These are phyloP conservation scores for Fusarium graminum DNA, from an alignment of 2,329 filamentous ascomycete genomes.

Conservation along the genomic window DNA sequence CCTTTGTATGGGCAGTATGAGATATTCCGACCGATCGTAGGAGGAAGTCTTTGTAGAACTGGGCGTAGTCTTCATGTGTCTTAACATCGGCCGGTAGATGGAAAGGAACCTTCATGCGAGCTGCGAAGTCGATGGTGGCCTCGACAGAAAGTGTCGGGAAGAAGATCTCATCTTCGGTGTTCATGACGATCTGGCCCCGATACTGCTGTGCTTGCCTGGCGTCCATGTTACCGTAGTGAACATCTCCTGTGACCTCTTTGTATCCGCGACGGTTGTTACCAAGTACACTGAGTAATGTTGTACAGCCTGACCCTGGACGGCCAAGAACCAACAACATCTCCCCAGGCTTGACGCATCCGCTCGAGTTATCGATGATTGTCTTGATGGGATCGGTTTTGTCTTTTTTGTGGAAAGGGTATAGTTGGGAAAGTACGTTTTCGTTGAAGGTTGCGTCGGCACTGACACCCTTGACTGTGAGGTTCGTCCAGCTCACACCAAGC, in stretches of 20 bases:
- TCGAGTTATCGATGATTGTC: constrained; percentile 73
- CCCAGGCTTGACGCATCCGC: constrained; percentile 77
- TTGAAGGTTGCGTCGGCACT: constrained; percentile 73
- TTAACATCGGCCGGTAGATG: constrained; percentile 59
- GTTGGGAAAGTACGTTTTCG: constrained; percentile 71
- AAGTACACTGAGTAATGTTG: constrained; percentile 76
- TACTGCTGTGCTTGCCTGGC: constrained; percentile 63
- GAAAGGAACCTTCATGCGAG: constrained; percentile 67
- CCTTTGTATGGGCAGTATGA: constrained; percentile 73
- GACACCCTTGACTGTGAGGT: constrained; percentile 72
- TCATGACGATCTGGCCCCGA: constrained; percentile 72
- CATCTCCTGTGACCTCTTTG: constrained; percentile 68
- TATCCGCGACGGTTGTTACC: constrained; percentile 73
- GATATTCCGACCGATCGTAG: constrained; percentile 68
- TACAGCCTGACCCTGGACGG: constrained; percentile 76
- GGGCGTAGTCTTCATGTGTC: constrained; percentile 60
- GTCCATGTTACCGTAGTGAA: constrained; percentile 66
- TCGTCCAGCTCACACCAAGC: constrained; percentile 74
- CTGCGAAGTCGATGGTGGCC: constrained; percentile 78
- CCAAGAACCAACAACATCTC: constrained; percentile 79
- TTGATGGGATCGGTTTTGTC: constrained; percentile 68
- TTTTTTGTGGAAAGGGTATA: constrained; percentile 65
- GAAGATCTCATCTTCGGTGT: constrained; percentile 75
- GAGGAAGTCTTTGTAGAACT: constrained; percentile 65
- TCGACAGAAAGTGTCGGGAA: constrained; percentile 79